A percentile compares a stretch with the other conserved stretches of the same genome.
Conservation (phyloP, 371 early-diverging fungal genomes). For the Mucor racemosus region DNA sequence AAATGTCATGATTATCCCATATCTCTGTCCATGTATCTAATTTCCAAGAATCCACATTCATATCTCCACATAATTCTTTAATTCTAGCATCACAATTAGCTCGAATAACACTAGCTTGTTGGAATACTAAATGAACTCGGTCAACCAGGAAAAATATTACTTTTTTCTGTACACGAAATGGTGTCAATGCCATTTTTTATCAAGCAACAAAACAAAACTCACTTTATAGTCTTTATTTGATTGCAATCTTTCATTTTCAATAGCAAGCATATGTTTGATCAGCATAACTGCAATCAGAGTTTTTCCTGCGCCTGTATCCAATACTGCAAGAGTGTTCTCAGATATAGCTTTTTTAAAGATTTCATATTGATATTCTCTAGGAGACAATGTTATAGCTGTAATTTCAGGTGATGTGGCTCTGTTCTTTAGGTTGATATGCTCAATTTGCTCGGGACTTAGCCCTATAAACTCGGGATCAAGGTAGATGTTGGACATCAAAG, state of each 20-base stretch:
- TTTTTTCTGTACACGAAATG: conserved; percentile 25
- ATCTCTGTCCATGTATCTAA: conserved; percentile 58
- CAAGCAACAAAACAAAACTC: background rate
- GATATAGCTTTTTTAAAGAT: conserved; percentile 66
- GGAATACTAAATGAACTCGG: conserved; percentile 80
- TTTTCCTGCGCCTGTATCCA: conserved; percentile 92
- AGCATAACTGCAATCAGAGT: conserved; percentile 86
- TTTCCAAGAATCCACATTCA: conserved; percentile 64
- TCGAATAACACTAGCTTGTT: conserved; percentile 75
- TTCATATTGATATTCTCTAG: conserved; percentile 79
- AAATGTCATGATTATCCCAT: conserved; percentile 62
- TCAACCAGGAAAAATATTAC: conserved; percentile 80
- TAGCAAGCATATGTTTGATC: conserved; percentile 67
- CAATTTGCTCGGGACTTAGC: background rate
- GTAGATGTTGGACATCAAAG: background rate
- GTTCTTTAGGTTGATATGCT: background rate
- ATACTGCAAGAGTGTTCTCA: conserved; percentile 80
- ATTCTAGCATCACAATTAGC: conserved; percentile 68
- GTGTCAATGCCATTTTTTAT: background rate
- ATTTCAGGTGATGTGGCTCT: background rate
- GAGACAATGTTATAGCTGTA: conserved; percentile 23
- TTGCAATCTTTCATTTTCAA: conserved; percentile 24
- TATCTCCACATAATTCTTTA: conserved; percentile 62
- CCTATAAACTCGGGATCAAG: conserved; percentile 8
- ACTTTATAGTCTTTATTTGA: conserved; percentile 19